Base-by-base conservation (phyloP, 2,329 filamentous ascomycete genomes). In the Cryphonectria parasitica region DNA sequence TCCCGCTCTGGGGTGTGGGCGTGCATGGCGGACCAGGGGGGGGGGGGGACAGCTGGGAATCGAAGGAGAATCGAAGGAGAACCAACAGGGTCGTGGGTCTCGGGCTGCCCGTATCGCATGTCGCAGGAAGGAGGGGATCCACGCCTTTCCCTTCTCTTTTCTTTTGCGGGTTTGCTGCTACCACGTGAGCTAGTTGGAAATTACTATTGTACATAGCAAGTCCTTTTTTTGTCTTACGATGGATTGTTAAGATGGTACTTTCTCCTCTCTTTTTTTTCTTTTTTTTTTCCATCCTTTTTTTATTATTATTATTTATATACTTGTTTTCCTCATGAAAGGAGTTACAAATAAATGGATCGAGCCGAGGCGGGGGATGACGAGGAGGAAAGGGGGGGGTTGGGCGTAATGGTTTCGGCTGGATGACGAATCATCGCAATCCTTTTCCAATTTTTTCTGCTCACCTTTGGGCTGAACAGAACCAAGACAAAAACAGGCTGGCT, bases 1-100 rank as follows among this genome's bases (percentile, higher is more conserved):
- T 64, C 63, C 63, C 63, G 63, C 63, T 64, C 63, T 64, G 63
- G 63, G 63, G 63, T 61, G 58, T 39, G 61, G 39, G 17, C 43
- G 63, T 64, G 63, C 63, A 45, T 49, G 63, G 63, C 43, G 25
- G 25, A 64, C 63, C 52, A 64, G 63, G 61, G n/a, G n/a, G n/a
- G n/a, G n/a, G n/a, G n/a, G n/a, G n/a, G 61, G 61, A 39, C 19
- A n/a, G 39, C 60, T 41, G 34, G 25, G 60, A 41, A 41, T 11
- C 36, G 22, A 45, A 45, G 43, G 19, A 45, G 7, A 45, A 19
- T 39, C 36, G 28, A 43, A 25, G 60, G 34, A 45, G 61, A 22
- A 45, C 39, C 22, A 45, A 64, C 63, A 64, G 43, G 63, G 63
- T 64, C 43, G 63, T 49, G 63, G 63, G 63, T 64, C 63, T 64